Evolutionary conservation across 768 basidiomycete genomes (phyloP).

Genomic region (Boletus reticuloceps): DNA sequence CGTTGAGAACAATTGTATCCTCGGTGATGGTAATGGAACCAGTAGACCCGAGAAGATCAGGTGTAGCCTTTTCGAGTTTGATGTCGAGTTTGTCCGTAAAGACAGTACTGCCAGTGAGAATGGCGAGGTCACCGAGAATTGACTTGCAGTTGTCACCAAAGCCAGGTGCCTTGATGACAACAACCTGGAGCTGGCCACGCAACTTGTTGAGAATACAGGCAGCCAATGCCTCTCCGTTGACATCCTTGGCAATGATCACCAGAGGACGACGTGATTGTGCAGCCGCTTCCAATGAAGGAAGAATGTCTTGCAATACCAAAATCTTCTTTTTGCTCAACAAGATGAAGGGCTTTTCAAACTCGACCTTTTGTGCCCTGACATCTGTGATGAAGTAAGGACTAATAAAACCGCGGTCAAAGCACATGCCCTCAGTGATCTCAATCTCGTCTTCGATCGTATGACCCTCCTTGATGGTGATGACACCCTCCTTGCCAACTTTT

Average conservation of each 20-base stretch:
- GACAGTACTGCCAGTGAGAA: conserved; percentile 96
- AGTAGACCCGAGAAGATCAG: conserved; percentile 86
- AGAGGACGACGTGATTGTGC: conserved; percentile 85
- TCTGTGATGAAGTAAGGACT: conserved; percentile 98
- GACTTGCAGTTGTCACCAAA: conserved; percentile 99
- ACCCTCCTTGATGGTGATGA: conserved; percentile 99
- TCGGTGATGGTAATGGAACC: conserved; percentile 90
- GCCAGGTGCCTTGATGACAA: conserved; percentile 94
- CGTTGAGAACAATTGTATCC: conserved; percentile 86
- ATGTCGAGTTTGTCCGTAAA: conserved; percentile 97
- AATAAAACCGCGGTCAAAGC: conserved; percentile 98
- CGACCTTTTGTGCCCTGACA: conserved; percentile 93
- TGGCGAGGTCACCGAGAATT: conserved; percentile 94
- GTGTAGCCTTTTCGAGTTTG: conserved; percentile 51
- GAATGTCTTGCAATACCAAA: conserved; percentile 90
- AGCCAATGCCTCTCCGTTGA: conserved; percentile 96
- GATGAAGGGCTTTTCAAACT: conserved; percentile 95
- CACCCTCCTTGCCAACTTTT: conserved; percentile 99
- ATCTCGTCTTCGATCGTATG: conserved; percentile 98
- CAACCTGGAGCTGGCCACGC: conserved; percentile 93
- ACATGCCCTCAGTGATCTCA: conserved; percentile 99
- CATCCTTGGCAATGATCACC: conserved; percentile 95
- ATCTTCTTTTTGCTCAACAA: conserved; percentile 99
- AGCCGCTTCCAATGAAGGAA: conserved; percentile 84
- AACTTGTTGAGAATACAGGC: conserved; percentile 99